phyloP scores from a whole-genome alignment of 2,329 filamentous ascomycete species.

The Penicillium olsonii region DNA sequence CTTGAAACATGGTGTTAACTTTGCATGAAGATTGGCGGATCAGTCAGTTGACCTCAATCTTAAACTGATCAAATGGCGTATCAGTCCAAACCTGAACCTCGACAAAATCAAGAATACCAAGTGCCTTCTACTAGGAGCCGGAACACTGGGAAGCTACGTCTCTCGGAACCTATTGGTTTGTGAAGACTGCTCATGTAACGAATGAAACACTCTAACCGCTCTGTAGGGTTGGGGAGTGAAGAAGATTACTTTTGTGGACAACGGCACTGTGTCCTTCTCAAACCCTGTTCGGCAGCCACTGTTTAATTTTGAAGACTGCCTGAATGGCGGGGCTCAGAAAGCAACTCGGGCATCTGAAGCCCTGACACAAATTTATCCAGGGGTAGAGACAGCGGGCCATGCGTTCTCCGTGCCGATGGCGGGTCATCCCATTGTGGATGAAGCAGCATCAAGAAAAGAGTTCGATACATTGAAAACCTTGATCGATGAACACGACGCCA shows the following conservation, averaged over 20 bases:
- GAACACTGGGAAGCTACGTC: slow-evolving; percentile 91
- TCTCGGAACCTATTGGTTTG: slow-evolving; percentile 76
- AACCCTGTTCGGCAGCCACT: slow-evolving; percentile 95
- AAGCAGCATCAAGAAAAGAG: slow-evolving; percentile 67
- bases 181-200: background rate
- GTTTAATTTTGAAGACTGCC: slow-evolving; percentile 86
- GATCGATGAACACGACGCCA: slow-evolving; percentile 81
- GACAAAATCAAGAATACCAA: slow-evolving; percentile 86
- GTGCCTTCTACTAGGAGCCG: slow-evolving; percentile 87
- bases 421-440: slow-evolving; percentile 81
- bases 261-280: slow-evolving; percentile 88
- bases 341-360: slow-evolving; percentile 78
- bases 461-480: slow-evolving; percentile 74
- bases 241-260: slow-evolving; percentile 95
- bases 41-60: slow-evolving; percentile 94
- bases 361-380: slow-evolving; percentile 83
- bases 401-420: slow-evolving; percentile 91
- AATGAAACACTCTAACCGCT: slow-evolving; percentile 6
- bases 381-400: slow-evolving; percentile 78
- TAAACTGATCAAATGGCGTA: slow-evolving; percentile 98
- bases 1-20: background rate
- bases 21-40: slow-evolving; percentile 66
- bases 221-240: slow-evolving; percentile 81
- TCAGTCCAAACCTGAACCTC: slow-evolving; percentile 83
- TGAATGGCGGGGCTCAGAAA: slow-evolving; percentile 81